Evolutionary conservation across 2,329 filamentous ascomycete genomes (phyloP), one percentile per base, ranked within the genome.

Genomic region (Exserohilum rostratum): DNA sequence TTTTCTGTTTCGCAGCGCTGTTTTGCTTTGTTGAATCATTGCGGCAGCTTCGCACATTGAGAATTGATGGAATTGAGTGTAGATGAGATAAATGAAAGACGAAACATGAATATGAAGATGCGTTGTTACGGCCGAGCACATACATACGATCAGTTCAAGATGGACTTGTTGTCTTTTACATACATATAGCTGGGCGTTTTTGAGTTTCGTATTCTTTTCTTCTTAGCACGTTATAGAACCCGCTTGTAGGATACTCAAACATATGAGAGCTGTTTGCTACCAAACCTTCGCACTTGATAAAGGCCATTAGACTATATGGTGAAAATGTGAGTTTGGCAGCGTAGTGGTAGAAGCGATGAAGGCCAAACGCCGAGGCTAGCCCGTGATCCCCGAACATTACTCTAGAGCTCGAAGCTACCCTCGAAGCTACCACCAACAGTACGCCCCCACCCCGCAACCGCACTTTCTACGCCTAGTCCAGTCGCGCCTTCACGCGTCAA

Each of bases 301-400:
- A n/a, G 5, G 20, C 13, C 7, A 34, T 17, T 22, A 2, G 13
- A 27, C 5, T 6, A 43, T 6, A 43, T 6, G 11, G 15, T 17
- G 34, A 51, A 22, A 27, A 40, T 13, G 44, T 46, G 17, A 39
- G 9, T 13, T 35, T 53, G 37, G 15, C 17, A 13, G 12, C 27
- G 43, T 20, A 11, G 10, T 20, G 12, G 10, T 22, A n/a, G 6
- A 17, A 40, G 25, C 22, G 1, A 6, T 15, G 7, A 46, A 25
- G 22, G 31, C 30, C 33, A 45, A 47, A 50, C n/a, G 37, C 56
- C 58, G 58, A 58, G 37, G 27, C 38, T 54, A 46, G 43, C 37
- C 51, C 65, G 62, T 15, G 34, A 46, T 35, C 30, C 20, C 43
- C 30, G 43, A 67, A 60, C 55, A 60, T 60, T 50, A 48, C 62